These are phyloP conservation scores for Xylariaceae sp. DNA, from an alignment of 2,329 filamentous ascomycete species.

Conservation along the genomic window DNA sequence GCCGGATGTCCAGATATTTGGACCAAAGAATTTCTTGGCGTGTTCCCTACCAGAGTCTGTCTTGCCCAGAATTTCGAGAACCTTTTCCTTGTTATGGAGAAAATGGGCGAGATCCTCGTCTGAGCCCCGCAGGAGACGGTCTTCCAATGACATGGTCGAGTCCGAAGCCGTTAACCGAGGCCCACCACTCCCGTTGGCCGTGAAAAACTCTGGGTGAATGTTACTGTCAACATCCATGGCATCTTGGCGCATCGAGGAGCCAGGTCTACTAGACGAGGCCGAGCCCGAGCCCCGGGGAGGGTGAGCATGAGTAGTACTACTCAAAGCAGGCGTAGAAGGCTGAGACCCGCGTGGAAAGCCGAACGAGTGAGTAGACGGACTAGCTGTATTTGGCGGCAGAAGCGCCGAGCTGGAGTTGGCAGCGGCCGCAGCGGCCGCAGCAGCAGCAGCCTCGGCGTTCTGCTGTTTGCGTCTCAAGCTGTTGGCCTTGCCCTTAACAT, in stretches of 20 bases:
- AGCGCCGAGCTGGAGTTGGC: constrained; percentile 12
- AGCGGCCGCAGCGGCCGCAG: constrained; percentile 25
- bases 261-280: constrained; percentile 28
- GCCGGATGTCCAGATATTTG: constrained; percentile 41
- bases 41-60: constrained; percentile 47
- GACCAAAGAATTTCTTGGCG: constrained; percentile 48
- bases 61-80: constrained; percentile 47
- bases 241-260: constrained; percentile 30
- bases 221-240: constrained; percentile 35
- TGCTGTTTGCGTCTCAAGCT: constrained; percentile 68
- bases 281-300: constrained; percentile 30
- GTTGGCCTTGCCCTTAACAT: constrained; percentile 73
- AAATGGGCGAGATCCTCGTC: constrained; percentile 42
- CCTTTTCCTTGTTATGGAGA: constrained; percentile 38
- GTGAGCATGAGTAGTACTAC: constrained; percentile 29
- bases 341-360: constrained; percentile 31
- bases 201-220: constrained; percentile 41
- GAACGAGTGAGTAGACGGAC: constrained; percentile 30
- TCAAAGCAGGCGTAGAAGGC: constrained; percentile 32
- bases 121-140: constrained; percentile 44
- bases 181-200: constrained; percentile 31
- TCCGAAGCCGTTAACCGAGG: constrained; percentile 39
- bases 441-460: constrained; percentile 49
- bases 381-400: constrained; percentile 26
- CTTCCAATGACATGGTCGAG: constrained; percentile 42